These are phyloP conservation scores for Trichoderma asperellum DNA, from an alignment of 2,329 filamentous ascomycete species.

Conservation along the genomic window DNA sequence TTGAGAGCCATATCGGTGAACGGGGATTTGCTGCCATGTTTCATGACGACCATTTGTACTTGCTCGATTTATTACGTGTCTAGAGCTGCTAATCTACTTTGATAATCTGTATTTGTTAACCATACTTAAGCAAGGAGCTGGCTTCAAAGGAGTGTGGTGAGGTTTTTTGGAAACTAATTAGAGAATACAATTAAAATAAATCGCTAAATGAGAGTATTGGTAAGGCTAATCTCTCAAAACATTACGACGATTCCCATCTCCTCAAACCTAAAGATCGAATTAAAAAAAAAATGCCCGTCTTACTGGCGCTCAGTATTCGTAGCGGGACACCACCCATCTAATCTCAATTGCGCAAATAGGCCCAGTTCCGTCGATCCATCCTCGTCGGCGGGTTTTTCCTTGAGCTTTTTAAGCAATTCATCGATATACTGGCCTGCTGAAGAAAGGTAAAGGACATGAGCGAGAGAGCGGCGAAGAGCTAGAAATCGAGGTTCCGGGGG, in stretches of 20 bases:
- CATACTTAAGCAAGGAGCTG: too few species aligned
- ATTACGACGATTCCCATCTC: neutral
- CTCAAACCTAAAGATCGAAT: neutral
- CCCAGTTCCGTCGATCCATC: constrained; percentile 22
- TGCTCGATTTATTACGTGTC: neutral
- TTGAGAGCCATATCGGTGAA: too few species aligned
- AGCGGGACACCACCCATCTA: neutral
- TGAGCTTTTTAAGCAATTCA: constrained; percentile 32
- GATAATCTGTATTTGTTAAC: too few species aligned
- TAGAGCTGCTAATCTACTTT: too few species aligned
- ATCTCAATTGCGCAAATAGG: neutral
- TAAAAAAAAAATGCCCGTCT: neutral
- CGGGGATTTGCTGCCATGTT: too few species aligned
- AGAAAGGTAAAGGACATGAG: constrained; percentile 41
- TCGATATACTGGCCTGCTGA: constrained; percentile 41
- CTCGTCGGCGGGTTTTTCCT: constrained; percentile 2
- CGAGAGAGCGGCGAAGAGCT: constrained; percentile 42
- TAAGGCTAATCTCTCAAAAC: neutral
- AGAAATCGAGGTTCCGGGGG: constrained; percentile 41
- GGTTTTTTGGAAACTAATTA: neutral
- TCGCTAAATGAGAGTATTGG: neutral
- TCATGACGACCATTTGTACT: neutral
- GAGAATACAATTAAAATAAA: neutral
- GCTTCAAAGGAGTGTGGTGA: neutral
- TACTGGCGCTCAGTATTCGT: neutral